These are phyloP conservation scores for Coemansia sp. DNA, from an alignment of 192 early-diverging fungal species.

Conservation along the genomic window DNA sequence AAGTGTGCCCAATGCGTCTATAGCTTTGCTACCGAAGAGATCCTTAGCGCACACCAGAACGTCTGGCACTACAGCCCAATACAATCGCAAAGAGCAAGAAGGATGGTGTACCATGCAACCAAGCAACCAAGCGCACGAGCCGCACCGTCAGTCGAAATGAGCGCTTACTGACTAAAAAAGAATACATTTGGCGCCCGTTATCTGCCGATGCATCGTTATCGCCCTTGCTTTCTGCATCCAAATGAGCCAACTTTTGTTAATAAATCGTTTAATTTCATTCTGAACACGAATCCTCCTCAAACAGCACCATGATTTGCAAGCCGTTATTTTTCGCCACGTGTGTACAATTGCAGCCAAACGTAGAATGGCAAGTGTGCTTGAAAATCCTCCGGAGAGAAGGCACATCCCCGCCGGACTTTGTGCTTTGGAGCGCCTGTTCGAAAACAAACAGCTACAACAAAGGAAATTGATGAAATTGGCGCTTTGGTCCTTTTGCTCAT, in stretches of 20 bases:
- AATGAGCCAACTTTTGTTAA: background rate
- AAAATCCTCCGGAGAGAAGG: too few relatives aligned
- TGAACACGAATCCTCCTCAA: background rate
- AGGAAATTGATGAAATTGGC: background rate
- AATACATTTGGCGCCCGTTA: background rate
- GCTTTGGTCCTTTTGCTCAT: background rate
- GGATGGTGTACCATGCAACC: conserved; percentile 1
- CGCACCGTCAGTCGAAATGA: background rate
- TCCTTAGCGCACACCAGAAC: conserved; percentile 34
- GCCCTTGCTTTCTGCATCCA: background rate
- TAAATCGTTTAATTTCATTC: too few relatives aligned
- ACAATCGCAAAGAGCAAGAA: background rate
- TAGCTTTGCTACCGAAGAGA: conserved; percentile 25
- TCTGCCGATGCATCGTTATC: background rate
- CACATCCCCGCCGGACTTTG: background rate
- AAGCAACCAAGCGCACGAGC: background rate
- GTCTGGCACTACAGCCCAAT: conserved; percentile 51
- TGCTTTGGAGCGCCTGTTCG: too few relatives aligned
- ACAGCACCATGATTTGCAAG: too few relatives aligned
- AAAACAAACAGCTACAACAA: too few relatives aligned
- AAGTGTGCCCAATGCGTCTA: conserved; percentile 51
- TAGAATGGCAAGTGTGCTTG: too few relatives aligned
- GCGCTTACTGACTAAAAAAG: background rate
- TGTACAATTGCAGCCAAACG: too few relatives aligned
- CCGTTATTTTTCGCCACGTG: too few relatives aligned